phyloP scores from a whole-genome alignment of 768 basidiomycete species.

The Leccinum disarticulatum region DNA sequence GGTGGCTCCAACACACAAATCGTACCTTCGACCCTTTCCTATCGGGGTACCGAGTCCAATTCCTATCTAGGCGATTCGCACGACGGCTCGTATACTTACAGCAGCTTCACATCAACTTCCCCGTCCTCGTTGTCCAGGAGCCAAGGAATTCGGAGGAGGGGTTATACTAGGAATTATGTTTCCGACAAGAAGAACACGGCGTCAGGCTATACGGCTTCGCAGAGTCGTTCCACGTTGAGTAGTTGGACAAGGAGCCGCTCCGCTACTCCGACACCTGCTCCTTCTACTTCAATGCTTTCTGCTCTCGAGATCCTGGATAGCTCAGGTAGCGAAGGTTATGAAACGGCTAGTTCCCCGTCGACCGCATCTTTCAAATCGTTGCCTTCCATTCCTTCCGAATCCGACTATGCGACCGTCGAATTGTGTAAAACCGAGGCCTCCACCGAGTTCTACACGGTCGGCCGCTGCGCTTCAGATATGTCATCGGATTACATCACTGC shows the following conservation, averaged over 20 bases:
- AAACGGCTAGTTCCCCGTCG: slow-evolving; percentile 43
- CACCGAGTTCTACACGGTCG: slow-evolving; percentile 50
- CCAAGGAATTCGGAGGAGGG: slow-evolving; percentile 54
- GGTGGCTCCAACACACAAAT: slow-evolving; percentile 45
- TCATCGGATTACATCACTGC: no score
- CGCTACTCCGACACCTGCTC: slow-evolving; percentile 30
- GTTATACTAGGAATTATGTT: slow-evolving; percentile 37
- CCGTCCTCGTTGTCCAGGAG: slow-evolving; percentile 59
- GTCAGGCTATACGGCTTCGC: slow-evolving; percentile 35
- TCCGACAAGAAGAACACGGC: slow-evolving; percentile 61
- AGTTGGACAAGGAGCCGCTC: slow-evolving; percentile 36
- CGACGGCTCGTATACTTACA: slow-evolving; percentile 37
- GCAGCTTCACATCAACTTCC: slow-evolving; percentile 39
- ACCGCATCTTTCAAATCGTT: slow-evolving; percentile 54
- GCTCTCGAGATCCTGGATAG: slow-evolving; percentile 31
- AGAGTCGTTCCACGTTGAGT: no score
- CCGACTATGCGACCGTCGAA: slow-evolving; percentile 43
- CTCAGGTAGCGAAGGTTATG: slow-evolving; percentile 54
- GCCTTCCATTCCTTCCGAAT: slow-evolving; percentile 59
- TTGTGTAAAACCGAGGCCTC: slow-evolving; percentile 42
- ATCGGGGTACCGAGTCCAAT: slow-evolving; percentile 50
- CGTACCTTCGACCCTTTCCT: slow-evolving; percentile 51
- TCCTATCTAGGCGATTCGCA: slow-evolving; percentile 60
- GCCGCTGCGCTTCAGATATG: slow-evolving; percentile 41
- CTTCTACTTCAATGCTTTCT: slow-evolving; percentile 31